A percentile compares a stretch with the other conserved stretches of the same genome.
phyloP scores from a whole-genome alignment of 2,329 filamentous ascomycete genomes.

The Trichoderma lentiforme region DNA sequence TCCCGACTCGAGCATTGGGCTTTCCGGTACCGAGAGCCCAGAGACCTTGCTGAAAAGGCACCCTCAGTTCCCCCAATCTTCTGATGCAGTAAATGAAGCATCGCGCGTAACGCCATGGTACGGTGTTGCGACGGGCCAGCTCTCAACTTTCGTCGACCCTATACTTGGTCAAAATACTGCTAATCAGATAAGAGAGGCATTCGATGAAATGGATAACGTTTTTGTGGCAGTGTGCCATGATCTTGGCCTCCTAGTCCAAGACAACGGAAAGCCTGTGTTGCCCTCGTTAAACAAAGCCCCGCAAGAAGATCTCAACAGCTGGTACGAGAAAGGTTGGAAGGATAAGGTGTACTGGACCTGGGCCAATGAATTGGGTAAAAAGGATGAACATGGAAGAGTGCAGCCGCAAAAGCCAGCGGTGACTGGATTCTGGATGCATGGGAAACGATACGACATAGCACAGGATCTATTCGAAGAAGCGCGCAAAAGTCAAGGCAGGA shows the following conservation, averaged over 20 bases:
- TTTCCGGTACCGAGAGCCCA: not conserved
- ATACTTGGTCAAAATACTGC: not conserved
- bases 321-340: conserved; percentile 11
- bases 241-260: not conserved
- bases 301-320: not conserved
- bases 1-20: not conserved
- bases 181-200: not conserved
- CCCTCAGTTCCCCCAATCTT: not conserved
- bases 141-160: not conserved
- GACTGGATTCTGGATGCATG: not conserved
- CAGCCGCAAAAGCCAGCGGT: not conserved
- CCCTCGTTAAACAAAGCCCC: not conserved
- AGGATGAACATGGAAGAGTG: not conserved
- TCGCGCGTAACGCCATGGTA: not conserved
- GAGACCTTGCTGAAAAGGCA: not conserved
- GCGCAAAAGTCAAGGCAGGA: not conserved
- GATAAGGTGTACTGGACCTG: conserved; percentile 1
- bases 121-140: not conserved
- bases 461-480: not conserved
- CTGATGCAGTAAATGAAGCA: not conserved
- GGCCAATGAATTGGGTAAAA: not conserved
- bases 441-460: not conserved
- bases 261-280: not conserved
- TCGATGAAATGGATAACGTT: conserved; percentile 7
- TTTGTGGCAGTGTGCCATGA: not conserved